These are phyloP conservation scores for Pelargonium fulgidum DNA, from an alignment of 441 rosid species.

Conservation along the genomic window DNA sequence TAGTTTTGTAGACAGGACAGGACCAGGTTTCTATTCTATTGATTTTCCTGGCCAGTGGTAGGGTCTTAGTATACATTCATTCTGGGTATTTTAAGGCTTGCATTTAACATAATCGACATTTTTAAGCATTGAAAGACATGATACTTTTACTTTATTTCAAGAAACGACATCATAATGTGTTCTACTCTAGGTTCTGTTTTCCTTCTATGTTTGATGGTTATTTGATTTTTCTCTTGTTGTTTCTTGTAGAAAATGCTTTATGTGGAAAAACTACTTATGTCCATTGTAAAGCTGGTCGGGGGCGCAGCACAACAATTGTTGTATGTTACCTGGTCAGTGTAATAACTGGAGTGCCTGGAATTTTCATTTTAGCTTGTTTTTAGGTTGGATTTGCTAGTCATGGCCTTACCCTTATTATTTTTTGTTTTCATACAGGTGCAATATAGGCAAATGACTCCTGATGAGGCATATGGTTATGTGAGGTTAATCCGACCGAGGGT, in stretches of 20 bases:
- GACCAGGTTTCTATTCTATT: not conserved
- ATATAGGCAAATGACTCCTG: slow-evolving; percentile 75
- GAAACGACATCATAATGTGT: not conserved
- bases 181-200: not conserved
- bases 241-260: slow-evolving; percentile 50
- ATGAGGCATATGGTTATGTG: slow-evolving; percentile 70
- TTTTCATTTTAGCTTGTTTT: not conserved
- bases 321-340: slow-evolving; percentile 77
- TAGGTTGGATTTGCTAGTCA: slow-evolving; percentile 8
- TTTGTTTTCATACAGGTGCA: slow-evolving; percentile 41
- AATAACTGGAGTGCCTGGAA: not conserved
- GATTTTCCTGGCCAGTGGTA: not conserved
- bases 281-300: slow-evolving; percentile 97
- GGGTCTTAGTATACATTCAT: not conserved
- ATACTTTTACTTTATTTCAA: not conserved
- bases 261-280: slow-evolving; percentile 62
- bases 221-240: slow-evolving; percentile 13
- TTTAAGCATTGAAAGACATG: not conserved
- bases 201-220: not conserved
- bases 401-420: slow-evolving; percentile 12
- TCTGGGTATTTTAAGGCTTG: slow-evolving; percentile 4
- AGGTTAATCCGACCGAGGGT: slow-evolving; percentile 85
- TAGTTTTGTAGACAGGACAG: not conserved
- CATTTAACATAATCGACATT: not conserved
- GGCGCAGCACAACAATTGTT: slow-evolving; percentile 92